Evolutionary conservation across 2,329 filamentous ascomycete genomes (phyloP).

Genomic region (Albifimbria verrucaria): DNA sequence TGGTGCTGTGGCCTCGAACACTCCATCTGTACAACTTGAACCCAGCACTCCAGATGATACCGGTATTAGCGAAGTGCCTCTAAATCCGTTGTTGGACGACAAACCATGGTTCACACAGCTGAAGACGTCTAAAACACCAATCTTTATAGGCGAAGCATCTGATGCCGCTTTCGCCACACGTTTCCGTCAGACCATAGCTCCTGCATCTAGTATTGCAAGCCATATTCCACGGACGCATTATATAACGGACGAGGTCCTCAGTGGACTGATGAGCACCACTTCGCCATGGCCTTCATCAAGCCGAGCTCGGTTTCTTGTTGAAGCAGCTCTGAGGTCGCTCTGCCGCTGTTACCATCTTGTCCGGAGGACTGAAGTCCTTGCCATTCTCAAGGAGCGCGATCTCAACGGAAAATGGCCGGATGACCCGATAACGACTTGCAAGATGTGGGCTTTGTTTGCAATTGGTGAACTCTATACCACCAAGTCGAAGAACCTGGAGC

Average conservation of each 20-base stretch:
- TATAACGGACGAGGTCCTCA: slow-evolving; percentile 2
- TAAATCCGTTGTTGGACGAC: slow-evolving; percentile 8
- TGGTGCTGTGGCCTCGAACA: neutral
- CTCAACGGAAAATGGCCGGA: neutral
- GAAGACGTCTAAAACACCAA: slow-evolving; percentile 7
- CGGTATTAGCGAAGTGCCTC: neutral
- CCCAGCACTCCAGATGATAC: neutral
- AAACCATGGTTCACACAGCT: slow-evolving; percentile 7
- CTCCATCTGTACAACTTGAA: neutral
- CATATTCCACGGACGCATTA: slow-evolving; percentile 9
- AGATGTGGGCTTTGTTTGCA: slow-evolving; percentile 10
- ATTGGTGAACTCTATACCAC: slow-evolving; percentile 5
- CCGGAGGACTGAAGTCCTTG: slow-evolving; percentile 5
- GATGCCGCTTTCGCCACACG: slow-evolving; percentile 12
- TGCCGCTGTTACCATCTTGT: slow-evolving; percentile 8
- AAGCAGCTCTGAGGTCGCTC: slow-evolving; percentile 5
- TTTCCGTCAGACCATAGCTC: slow-evolving; percentile 7
- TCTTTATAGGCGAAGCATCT: slow-evolving; percentile 10
- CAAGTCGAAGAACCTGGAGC: neutral
- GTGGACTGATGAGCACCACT: neutral
- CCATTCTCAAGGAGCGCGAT: neutral
- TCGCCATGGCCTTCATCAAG: slow-evolving; percentile 1
- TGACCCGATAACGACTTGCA: neutral
- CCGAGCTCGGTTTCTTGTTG: slow-evolving; percentile 2
- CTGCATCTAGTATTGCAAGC: neutral